Evolutionary conservation across 164 flowering plant species (phyloP).

Genomic region (Malania oleifera): DNA sequence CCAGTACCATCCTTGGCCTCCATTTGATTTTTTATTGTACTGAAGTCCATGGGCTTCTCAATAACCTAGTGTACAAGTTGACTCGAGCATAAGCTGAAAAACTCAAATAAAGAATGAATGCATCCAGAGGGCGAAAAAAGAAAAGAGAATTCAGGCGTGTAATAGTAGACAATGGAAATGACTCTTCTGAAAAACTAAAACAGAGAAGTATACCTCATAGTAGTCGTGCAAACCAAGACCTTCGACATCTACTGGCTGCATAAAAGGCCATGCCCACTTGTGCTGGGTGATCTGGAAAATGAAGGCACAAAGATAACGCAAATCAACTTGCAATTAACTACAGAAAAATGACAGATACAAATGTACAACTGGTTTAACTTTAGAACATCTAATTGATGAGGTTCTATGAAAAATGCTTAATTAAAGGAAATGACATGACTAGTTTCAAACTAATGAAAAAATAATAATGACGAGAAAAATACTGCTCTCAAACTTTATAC

Average conservation of each 20-base stretch:
- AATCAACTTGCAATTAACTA: no score
- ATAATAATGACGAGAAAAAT: no score
- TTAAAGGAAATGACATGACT: no score
- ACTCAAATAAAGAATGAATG: not conserved
- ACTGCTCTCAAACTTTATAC: no score
- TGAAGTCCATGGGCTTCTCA: slow-evolving; percentile 92
- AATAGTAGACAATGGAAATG: no score
- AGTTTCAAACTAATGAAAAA: no score
- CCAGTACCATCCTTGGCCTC: slow-evolving; percentile 85
- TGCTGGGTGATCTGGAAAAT: slow-evolving; percentile 1
- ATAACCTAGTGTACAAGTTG: slow-evolving; percentile 49
- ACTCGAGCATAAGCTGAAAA: not conserved
- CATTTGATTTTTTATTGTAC: slow-evolving; percentile 76
- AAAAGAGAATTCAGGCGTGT: no score
- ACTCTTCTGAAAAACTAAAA: no score
- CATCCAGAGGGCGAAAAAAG: no score
- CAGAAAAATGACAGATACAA: no score
- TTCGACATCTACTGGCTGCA: slow-evolving; percentile 6
- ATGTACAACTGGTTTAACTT: no score
- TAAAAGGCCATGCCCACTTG: slow-evolving; percentile 9
- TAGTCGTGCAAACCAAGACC: slow-evolving; percentile 6
- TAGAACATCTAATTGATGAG: not conserved
- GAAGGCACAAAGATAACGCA: not conserved
- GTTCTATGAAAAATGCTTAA: no score
- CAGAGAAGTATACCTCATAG: slow-evolving; percentile 4